phyloP scores from a whole-genome alignment of 2,329 filamentous ascomycete species.

The Tricladium varicosporioides region DNA sequence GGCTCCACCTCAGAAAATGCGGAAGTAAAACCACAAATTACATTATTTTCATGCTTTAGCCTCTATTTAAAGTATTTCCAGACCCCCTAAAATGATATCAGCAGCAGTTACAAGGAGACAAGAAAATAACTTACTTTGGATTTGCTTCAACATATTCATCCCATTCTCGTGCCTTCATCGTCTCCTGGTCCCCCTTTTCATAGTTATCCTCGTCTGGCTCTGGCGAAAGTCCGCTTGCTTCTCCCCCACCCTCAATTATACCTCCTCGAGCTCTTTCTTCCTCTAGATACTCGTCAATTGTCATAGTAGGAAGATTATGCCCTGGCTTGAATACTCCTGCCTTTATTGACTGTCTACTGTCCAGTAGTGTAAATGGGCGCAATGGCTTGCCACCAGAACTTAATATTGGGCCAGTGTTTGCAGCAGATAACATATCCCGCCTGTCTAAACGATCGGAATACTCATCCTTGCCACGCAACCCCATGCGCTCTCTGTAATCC shows the following conservation, averaged over 20 bases:
- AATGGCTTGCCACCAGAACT: constrained; percentile 79
- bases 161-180: constrained; percentile 90
- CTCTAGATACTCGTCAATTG: constrained; percentile 94
- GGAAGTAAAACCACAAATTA: too few relatives aligned
- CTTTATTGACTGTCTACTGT: constrained; percentile 71
- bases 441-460: constrained; percentile 76
- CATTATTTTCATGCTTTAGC: constrained; percentile 38
- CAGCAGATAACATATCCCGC: constrained; percentile 48
- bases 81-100: constrained; percentile 49
- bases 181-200: constrained; percentile 85
- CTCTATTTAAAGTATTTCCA: constrained; percentile 81
- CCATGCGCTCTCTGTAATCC: constrained; percentile 45
- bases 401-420: constrained; percentile 68
- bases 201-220: constrained; percentile 87
- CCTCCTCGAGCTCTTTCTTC: constrained; percentile 82
- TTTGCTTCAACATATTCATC: constrained; percentile 93
- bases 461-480: constrained; percentile 40
- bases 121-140: constrained; percentile 51
- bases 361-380: constrained; percentile 84
- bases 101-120: background rate
- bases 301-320: constrained; percentile 95
- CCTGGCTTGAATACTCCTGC: constrained; percentile 84
- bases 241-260: constrained; percentile 88
- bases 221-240: constrained; percentile 63
- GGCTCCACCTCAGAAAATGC: too few relatives aligned